Base-by-base conservation (phyloP, 2,329 filamentous ascomycete species). In the Alternaria gansuensis region DNA sequence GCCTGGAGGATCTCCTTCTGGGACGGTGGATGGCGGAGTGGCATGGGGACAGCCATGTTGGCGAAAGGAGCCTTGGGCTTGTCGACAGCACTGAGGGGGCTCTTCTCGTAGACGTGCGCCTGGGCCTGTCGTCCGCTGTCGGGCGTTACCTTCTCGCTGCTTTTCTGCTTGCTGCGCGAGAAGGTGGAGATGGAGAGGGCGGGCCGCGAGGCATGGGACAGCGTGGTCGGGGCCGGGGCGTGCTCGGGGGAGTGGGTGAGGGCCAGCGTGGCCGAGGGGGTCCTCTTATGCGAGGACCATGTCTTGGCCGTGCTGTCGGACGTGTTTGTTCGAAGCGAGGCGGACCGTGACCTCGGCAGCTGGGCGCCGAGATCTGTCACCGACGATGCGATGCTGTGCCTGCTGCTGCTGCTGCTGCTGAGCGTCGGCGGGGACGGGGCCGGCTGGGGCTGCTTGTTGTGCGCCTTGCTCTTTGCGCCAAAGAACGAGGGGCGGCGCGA, bases 241-340 rank as follows among this genome's bases (percentile, higher is more conserved):
- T 77, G 77, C 26, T 78, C 75, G 41, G 75, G 73, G 28, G 77
- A 76, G 61, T 71, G 64, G 50, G 76, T 74, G 54, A 74, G 60
- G 40, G 73, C 70, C 70, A 74, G 70, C 49, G 70, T 78, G 65
- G 71, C 66, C 37, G 75, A 77, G 52, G 72, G 71, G 50, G 67
- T 67, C 70, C 71, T 72, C 69, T 60, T 71, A 57, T 75, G 71
- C 60, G 73, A 75, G 62, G 72, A 73, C 57, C 71, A 72, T 44
- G 72, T 63, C 62, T 56, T 63, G 36, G 63, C 57, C 49, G 74
- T 67, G 65, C 59, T 58, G 60, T 54, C 45, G 43, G 71, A 73
- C 48, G 68, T 71, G 63, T 71, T 78, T 49, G 77, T 78, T 59
- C 78, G 77, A 28, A 81, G 70, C n/a, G 78, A 80, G 57, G 77